Conservation (phyloP, 2,329 filamentous ascomycete genomes). For the Nannizziopsis arthrosporioides region DNA sequence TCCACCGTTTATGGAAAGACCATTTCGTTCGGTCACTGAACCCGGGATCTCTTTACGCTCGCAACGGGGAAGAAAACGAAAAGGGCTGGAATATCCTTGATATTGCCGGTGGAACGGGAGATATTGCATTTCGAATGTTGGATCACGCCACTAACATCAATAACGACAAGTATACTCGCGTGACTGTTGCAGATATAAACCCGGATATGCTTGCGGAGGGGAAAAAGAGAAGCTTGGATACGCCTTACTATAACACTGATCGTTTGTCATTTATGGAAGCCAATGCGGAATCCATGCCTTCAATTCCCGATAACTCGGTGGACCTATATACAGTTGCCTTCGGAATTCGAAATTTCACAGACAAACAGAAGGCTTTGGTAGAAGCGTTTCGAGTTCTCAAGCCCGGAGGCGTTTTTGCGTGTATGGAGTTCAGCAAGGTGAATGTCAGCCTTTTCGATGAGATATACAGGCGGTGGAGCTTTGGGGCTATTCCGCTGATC, state of each 20-base stretch:
- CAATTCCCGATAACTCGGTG: conserved; percentile 57
- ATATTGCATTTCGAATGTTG: conserved; percentile 94
- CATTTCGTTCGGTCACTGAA: conserved; percentile 88
- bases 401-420: conserved; percentile 91
- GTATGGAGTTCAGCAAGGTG: conserved; percentile 88
- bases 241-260: conserved; percentile 45
- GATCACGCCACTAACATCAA: conserved; percentile 74
- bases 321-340: conserved; percentile 97
- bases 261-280: conserved; percentile 68
- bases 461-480: conserved; percentile 91
- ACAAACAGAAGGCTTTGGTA: conserved; percentile 68
- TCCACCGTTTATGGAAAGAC: conserved; percentile 95
- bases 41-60: conserved; percentile 51
- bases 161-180: conserved; percentile 64
- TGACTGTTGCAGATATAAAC: conserved; percentile 95
- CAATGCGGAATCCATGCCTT: conserved; percentile 66
- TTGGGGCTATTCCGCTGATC: conserved; percentile 84
- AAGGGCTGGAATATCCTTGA: conserved; percentile 69
- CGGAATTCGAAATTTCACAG: conserved; percentile 92
- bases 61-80: conserved; percentile 18
- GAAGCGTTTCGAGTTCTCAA: conserved; percentile 84
- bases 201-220: conserved; percentile 86
- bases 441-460: conserved; percentile 66
- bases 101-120: conserved; percentile 90
- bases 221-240: conserved; percentile 58